Percentiles rank a stretch among this genome's conserved stretches.
Evolutionary conservation across 768 basidiomycete species (phyloP).

Genomic region (Mycena venus): DNA sequence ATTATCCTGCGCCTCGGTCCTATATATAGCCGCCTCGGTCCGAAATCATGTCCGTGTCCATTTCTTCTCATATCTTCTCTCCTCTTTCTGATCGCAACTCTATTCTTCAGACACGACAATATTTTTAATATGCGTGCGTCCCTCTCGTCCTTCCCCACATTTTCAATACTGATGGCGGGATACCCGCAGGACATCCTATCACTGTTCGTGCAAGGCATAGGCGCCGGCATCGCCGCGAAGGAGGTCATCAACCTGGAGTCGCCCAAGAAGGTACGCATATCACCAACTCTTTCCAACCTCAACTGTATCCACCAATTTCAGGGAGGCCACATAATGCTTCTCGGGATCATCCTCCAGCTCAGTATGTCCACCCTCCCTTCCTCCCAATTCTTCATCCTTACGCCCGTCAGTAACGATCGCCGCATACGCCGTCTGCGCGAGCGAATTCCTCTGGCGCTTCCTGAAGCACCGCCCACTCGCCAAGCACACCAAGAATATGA

Average conservation of each 20-base stretch:
- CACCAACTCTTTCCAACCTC: not conserved
- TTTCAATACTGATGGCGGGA: not conserved
- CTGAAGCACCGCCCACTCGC: not conserved
- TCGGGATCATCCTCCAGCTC: constrained; percentile 12
- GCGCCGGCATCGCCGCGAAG: constrained; percentile 63
- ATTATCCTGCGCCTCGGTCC: constrained; percentile 60
- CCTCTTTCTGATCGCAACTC: not conserved
- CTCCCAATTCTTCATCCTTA: not conserved
- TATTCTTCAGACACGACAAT: constrained; percentile 54
- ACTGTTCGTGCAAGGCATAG: constrained; percentile 67
- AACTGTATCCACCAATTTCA: not conserved
- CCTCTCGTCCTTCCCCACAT: too few species aligned
- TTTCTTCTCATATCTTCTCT: not conserved
- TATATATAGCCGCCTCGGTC: constrained; percentile 60
- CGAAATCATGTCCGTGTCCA: constrained; percentile 53
- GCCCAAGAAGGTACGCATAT: not conserved
- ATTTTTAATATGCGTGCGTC: constrained; percentile 49
- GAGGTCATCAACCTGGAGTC: constrained; percentile 30
- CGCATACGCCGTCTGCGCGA: not conserved
- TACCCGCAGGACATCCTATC: constrained; percentile 57
- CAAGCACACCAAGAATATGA: not conserved
- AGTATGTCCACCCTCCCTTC: not conserved
- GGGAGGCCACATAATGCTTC: constrained; percentile 8
- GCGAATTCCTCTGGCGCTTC: constrained; percentile 14
- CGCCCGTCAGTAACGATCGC: not conserved